Evolutionary conservation across 192 early-diverging fungal species (phyloP).

Genomic region (Borealophlyctis nickersoniae): DNA sequence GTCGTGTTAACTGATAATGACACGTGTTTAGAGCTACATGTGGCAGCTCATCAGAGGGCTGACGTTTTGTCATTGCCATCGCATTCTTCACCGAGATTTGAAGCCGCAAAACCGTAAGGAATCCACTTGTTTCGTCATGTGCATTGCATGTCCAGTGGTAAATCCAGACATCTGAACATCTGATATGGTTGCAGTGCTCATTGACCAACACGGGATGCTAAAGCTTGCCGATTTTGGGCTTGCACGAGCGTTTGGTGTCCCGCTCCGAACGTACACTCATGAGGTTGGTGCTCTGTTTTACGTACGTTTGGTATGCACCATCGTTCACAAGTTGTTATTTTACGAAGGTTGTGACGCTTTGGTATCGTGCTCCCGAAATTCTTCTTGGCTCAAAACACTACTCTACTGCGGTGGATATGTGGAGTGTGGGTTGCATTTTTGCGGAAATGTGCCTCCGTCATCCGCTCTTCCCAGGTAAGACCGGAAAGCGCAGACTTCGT

Average conservation of each 20-base stretch:
- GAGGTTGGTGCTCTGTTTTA: too few species aligned
- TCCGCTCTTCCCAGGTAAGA: conserved; percentile 83
- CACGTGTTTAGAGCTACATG: conserved; percentile 73
- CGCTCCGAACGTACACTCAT: conserved; percentile 90
- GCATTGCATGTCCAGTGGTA: too few species aligned
- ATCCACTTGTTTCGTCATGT: too few species aligned
- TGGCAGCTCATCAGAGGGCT: conserved; percentile 86
- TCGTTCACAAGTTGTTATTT: conserved; percentile 24
- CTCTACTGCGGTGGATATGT: conserved; percentile 93
- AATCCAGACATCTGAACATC: too few species aligned
- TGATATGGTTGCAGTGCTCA: conserved; percentile 72
- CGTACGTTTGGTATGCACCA: neutral
- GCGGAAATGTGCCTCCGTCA: conserved; percentile 82
- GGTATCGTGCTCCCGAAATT: conserved; percentile 96
- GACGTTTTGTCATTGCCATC: conserved; percentile 82
- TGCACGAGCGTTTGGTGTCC: conserved; percentile 86
- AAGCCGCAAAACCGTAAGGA: conserved; percentile 87
- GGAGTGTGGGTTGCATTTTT: conserved; percentile 97
- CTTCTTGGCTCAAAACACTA: conserved; percentile 87
- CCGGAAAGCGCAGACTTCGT: neutral
- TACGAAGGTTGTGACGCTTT: conserved; percentile 78
- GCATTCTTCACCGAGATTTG: conserved; percentile 95
- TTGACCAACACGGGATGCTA: conserved; percentile 80
- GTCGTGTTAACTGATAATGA: neutral
- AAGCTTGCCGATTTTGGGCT: conserved; percentile 97